Conservation (phyloP, 2,329 filamentous ascomycete genomes). For the Clonostachys byssicola region DNA sequence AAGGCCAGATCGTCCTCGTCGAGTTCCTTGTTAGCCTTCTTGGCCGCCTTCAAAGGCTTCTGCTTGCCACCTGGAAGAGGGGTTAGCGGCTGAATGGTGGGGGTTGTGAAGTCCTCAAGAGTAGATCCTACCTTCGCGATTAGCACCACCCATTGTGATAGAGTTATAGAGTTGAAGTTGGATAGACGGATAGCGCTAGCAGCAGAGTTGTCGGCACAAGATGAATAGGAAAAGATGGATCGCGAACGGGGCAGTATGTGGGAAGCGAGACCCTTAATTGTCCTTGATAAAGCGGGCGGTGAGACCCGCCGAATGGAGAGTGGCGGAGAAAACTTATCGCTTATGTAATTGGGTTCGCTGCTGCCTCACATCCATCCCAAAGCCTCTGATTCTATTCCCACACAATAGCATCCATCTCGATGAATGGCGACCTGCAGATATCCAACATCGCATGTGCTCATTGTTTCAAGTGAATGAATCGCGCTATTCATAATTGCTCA, state of each 20-base stretch:
- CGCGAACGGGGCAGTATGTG: no score
- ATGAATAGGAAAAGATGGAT: no score
- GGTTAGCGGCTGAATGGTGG: slow-evolving; percentile 13
- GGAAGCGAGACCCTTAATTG: no score
- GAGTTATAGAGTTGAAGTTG: background rate
- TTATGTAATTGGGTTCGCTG: no score
- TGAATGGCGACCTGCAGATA: background rate
- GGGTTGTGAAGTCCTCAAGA: background rate
- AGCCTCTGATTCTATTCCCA: no score
- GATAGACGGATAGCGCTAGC: background rate
- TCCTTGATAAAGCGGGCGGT: no score
- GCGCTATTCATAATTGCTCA: background rate
- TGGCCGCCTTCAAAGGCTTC: slow-evolving; percentile 83
- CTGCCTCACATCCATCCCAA: background rate
- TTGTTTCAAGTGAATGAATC: background rate
- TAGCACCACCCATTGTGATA: slow-evolving; percentile 28
- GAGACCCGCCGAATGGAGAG: background rate
- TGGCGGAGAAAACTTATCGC: background rate
- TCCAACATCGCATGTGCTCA: background rate
- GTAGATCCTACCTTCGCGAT: slow-evolving; percentile 25
- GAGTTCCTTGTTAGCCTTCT: slow-evolving; percentile 78
- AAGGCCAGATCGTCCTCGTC: slow-evolving; percentile 85
- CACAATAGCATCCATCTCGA: background rate
- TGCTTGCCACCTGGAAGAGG: slow-evolving; percentile 66
- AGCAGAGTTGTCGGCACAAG: no score